Evolutionary conservation across 345 rosid genomes (phyloP).

Genomic region (Erysimum cheiranthoides): DNA sequence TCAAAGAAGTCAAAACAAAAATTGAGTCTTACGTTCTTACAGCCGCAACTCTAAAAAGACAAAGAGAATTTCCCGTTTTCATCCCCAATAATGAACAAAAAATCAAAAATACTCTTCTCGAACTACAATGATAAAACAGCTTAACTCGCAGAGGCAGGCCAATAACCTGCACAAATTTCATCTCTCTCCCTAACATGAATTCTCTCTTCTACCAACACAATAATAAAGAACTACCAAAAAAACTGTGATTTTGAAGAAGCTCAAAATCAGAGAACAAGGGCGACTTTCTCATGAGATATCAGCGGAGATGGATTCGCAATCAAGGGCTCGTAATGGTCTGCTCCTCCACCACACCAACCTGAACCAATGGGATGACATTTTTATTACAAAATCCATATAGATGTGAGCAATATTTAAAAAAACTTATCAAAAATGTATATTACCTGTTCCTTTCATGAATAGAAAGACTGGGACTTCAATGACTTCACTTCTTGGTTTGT

Average conservation of each 20-base stretch:
- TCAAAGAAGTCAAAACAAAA: conserved; percentile 16
- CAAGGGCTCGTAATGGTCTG: conserved; percentile 97
- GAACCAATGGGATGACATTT: not conserved
- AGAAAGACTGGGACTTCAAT: conserved; percentile 83
- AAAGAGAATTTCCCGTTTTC: conserved; percentile 12
- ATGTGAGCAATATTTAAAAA: too few relatives aligned
- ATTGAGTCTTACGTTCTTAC: conserved; percentile 32
- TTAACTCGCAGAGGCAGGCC: conserved; percentile 33
- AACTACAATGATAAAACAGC: conserved; percentile 26
- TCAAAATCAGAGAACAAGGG: conserved; percentile 64
- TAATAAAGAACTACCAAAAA: conserved; percentile 40
- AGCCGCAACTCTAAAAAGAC: conserved; percentile 18
- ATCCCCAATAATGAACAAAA: conserved; percentile 28
- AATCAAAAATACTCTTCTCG: conserved; percentile 9
- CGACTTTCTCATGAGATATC: conserved; percentile 87
- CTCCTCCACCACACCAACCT: conserved; percentile 99
- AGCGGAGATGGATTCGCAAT: conserved; percentile 73
- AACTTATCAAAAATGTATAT: too few relatives aligned
- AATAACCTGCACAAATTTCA: conserved; percentile 32
- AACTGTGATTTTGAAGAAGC: conserved; percentile 39
- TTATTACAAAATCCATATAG: not conserved
- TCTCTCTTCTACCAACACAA: conserved; percentile 37
- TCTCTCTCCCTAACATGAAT: conserved; percentile 37
- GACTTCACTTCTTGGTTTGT: conserved; percentile 85
- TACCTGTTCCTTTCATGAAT: conserved; percentile 99